A percentile compares a stretch with the other conserved stretches of the same genome.
Evolutionary conservation across 805 yeast genomes (phyloP).

Genomic region (Zygotorulaspora danielsina): DNA sequence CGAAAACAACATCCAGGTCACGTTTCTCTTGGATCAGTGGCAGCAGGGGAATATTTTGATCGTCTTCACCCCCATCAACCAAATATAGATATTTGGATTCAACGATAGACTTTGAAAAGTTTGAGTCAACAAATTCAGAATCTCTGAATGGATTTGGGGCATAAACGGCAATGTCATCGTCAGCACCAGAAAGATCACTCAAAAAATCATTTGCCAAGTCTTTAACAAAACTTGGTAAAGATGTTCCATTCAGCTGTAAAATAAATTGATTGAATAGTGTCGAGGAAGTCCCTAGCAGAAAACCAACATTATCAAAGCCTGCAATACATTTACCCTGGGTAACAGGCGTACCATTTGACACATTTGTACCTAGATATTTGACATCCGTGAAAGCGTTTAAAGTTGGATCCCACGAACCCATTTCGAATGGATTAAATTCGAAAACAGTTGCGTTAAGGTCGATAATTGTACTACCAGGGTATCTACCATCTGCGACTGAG

Average conservation of each 20-base stretch:
- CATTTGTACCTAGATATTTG: constrained; percentile 65
- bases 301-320: constrained; percentile 80
- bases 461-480: constrained; percentile 54
- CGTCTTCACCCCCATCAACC: constrained; percentile 74
- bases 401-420: constrained; percentile 88
- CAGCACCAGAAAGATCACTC: constrained; percentile 43
- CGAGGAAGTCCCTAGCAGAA: constrained; percentile 77
- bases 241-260: constrained; percentile 52
- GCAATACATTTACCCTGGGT: constrained; percentile 50
- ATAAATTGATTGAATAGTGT: constrained; percentile 70
- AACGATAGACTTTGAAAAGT: constrained; percentile 38
- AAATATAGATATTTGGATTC: constrained; percentile 45
- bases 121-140: constrained; percentile 36
- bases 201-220: constrained; percentile 46
- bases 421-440: constrained; percentile 60
- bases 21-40: constrained; percentile 61
- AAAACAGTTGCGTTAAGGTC: constrained; percentile 66
- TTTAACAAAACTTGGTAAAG: constrained; percentile 44
- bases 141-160: constrained; percentile 67
- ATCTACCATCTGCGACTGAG: constrained; percentile 60
- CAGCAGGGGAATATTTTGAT: constrained; percentile 56
- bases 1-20: constrained; percentile 59
- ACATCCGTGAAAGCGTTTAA: constrained; percentile 61
- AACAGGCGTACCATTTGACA: constrained; percentile 56
- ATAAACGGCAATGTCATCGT: constrained; percentile 65